Conservation (phyloP, 148 eudicot species). For the Talinum fruticosum region DNA sequence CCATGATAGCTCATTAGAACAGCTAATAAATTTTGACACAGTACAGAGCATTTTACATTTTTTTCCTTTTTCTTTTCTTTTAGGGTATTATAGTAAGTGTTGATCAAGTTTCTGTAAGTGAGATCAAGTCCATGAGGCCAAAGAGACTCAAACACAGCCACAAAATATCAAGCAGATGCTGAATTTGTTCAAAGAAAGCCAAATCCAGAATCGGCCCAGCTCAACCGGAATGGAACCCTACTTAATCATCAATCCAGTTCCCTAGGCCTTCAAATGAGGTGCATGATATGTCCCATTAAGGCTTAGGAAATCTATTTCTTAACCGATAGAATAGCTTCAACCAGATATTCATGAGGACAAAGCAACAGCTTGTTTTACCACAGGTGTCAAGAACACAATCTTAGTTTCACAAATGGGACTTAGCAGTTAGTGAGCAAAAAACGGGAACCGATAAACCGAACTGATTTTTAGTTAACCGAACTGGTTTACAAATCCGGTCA, state of each 20-base stretch:
- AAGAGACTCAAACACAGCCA: not conserved
- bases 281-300: not conserved
- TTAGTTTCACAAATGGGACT: no score
- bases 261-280: not conserved
- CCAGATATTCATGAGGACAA: not conserved
- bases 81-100: not conserved
- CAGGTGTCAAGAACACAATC: not conserved
- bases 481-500: no score
- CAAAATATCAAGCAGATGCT: not conserved
- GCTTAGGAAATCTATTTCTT: not conserved
- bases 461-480: no score
- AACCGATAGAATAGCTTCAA: not conserved
- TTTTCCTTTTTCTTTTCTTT: not conserved
- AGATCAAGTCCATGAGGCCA: not conserved
- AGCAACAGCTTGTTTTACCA: not conserved
- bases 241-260: not conserved
- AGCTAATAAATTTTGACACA: not conserved
- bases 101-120: not conserved
- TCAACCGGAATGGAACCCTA: not conserved
- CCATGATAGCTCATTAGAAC: constrained; percentile 21
- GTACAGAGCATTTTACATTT: not conserved
- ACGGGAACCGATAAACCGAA: no score
- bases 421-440: no score
- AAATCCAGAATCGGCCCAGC: not conserved
- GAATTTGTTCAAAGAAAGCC: not conserved